Percentiles rank a stretch among this genome's conserved stretches.
Evolutionary conservation across 352 stramenopile species (phyloP).

Genomic region (Globisporangium yorkense): DNA sequence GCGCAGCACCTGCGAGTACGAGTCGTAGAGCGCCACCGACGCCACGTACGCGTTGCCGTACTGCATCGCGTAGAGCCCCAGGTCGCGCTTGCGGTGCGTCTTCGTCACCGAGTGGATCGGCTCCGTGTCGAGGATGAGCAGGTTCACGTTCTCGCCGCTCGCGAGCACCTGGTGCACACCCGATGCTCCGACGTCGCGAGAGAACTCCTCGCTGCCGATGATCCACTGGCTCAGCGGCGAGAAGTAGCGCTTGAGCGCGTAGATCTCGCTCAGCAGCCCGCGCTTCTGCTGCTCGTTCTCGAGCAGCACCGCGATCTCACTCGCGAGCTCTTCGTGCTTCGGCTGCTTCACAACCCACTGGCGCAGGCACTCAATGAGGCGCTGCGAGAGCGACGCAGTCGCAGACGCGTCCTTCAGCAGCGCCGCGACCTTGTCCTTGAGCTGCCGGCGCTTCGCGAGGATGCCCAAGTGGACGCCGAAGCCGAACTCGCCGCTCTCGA

Average conservation of each 20-base stretch:
- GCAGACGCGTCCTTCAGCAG: slow-evolving; percentile 27
- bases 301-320: slow-evolving; percentile 59
- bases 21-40: slow-evolving; percentile 87
- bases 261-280: slow-evolving; percentile 41
- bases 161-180: slow-evolving; percentile 70
- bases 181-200: slow-evolving; percentile 57
- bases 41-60: slow-evolving; percentile 93
- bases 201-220: slow-evolving; percentile 71
- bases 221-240: slow-evolving; percentile 76
- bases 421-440: slow-evolving; percentile 53
- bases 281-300: slow-evolving; percentile 49
- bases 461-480: slow-evolving; percentile 69
- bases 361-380: slow-evolving; percentile 38
- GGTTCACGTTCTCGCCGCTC: slow-evolving; percentile 71
- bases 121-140: slow-evolving; percentile 74
- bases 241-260: slow-evolving; percentile 52
- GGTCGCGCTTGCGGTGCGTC: slow-evolving; percentile 85
- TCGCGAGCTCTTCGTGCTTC: slow-evolving; percentile 52
- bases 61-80: slow-evolving; percentile 91
- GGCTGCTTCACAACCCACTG: slow-evolving; percentile 46
- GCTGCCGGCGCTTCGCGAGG: slow-evolving; percentile 58
- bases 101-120: slow-evolving; percentile 55
- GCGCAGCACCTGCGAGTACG: slow-evolving; percentile 81
- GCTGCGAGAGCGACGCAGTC: slow-evolving; percentile 28
- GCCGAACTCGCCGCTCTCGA: slow-evolving; percentile 68